Conservation (phyloP, 768 basidiomycete genomes). For the Kondoa malvinella region DNA sequence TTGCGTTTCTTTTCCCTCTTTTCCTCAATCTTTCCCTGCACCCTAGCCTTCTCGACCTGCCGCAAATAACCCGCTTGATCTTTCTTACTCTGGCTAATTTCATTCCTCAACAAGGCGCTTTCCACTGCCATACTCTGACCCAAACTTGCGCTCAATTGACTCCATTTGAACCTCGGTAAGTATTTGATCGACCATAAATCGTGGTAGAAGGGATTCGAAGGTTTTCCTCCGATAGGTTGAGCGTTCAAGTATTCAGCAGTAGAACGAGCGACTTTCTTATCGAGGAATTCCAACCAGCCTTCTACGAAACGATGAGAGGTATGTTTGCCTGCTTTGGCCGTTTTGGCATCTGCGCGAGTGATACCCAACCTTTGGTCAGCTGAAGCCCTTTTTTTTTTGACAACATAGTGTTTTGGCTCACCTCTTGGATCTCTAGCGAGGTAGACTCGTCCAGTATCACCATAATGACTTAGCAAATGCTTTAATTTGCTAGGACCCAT, state of each 20-base stretch:
- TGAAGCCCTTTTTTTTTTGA: slow-evolving; percentile 5
- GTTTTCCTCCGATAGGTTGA: slow-evolving; percentile 70
- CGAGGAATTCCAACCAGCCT: slow-evolving; percentile 96
- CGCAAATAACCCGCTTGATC: slow-evolving; percentile 86
- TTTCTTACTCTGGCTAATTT: slow-evolving; percentile 64
- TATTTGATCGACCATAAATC: slow-evolving; percentile 99
- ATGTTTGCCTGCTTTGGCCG: slow-evolving; percentile 21
- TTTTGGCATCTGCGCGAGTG: slow-evolving; percentile 8
- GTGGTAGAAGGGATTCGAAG: slow-evolving; percentile 75
- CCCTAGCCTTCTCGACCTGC: slow-evolving; percentile 81
- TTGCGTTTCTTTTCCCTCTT: slow-evolving; percentile 14
- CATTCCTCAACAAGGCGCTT: slow-evolving; percentile 71
- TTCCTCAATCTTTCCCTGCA: slow-evolving; percentile 30
- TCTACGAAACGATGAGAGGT: slow-evolving; percentile 55
- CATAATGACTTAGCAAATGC: slow-evolving; percentile 75
- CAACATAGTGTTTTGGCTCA: not conserved
- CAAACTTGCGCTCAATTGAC: slow-evolving; percentile 95
- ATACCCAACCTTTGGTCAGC: not conserved
- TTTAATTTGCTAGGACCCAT: slow-evolving; percentile 95
- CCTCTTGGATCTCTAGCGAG: slow-evolving; percentile 32
- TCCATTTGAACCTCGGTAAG: slow-evolving; percentile 92
- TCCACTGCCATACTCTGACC: slow-evolving; percentile 42
- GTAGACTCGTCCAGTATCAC: slow-evolving; percentile 81
- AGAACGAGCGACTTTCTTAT: slow-evolving; percentile 74
- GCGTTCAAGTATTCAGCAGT: slow-evolving; percentile 94